Conservation (phyloP, 2,329 filamentous ascomycete species). For the Neonectria magnoliae region DNA sequence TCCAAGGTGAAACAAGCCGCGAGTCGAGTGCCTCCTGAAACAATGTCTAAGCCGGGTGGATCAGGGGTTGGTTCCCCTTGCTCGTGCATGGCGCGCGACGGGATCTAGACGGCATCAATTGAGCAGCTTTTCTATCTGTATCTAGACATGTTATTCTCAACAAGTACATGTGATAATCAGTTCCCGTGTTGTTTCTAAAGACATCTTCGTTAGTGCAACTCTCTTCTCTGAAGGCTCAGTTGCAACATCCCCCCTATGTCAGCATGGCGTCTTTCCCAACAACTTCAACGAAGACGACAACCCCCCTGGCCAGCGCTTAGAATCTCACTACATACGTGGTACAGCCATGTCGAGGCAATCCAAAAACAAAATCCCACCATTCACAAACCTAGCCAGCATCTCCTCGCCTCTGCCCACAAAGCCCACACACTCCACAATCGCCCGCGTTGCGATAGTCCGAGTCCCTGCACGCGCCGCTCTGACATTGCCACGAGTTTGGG, state of each 20-base stretch:
- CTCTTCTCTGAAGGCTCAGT: neutral
- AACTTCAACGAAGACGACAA: neutral
- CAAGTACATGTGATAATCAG: neutral
- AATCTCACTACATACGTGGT: neutral
- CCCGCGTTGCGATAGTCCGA: constrained; percentile 73
- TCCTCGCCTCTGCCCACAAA: constrained; percentile 66
- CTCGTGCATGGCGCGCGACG: neutral
- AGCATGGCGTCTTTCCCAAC: neutral
- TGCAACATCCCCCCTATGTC: neutral
- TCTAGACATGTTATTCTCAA: neutral
- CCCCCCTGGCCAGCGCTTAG: neutral
- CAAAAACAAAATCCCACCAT: neutral
- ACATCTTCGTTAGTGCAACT: neutral
- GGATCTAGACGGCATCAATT: neutral
- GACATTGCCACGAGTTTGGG: constrained; percentile 71
- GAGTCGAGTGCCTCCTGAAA: neutral
- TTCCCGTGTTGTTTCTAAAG: neutral
- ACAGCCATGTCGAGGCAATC: no score
- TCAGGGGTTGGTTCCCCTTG: neutral
- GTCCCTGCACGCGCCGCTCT: constrained; percentile 62
- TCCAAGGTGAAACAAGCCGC: constrained; percentile 6
- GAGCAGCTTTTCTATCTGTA: neutral
- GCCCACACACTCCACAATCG: constrained; percentile 75
- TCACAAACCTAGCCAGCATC: constrained; percentile 13
- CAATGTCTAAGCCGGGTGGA: neutral